These are phyloP conservation scores for Ophiostoma sp. DNA, from an alignment of 2,329 filamentous ascomycete genomes.

Conservation along the genomic window DNA sequence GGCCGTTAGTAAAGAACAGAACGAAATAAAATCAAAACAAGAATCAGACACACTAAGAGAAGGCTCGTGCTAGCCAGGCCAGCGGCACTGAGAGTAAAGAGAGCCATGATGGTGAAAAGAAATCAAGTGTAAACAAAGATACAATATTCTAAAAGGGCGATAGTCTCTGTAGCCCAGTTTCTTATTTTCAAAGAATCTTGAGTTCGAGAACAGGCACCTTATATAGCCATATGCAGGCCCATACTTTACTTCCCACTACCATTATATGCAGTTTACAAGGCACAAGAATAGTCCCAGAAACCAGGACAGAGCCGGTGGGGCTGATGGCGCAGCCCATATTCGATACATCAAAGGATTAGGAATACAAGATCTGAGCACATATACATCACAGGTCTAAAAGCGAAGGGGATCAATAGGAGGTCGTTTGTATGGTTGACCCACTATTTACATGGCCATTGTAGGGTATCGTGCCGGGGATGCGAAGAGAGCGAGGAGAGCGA, in stretches of 20 bases:
- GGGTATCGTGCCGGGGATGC: not conserved
- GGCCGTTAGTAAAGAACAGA: not conserved
- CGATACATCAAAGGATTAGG: not conserved
- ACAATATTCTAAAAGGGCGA: too few relatives aligned
- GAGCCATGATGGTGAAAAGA: not conserved
- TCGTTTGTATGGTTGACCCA: not conserved
- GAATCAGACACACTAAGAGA: not conserved
- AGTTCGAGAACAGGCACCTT: too few relatives aligned
- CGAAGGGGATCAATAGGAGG: not conserved
- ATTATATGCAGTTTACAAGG: too few relatives aligned
- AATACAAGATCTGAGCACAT: not conserved
- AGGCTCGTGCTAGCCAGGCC: not conserved
- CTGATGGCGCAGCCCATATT: not conserved
- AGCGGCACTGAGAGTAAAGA: not conserved
- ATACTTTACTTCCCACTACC: too few relatives aligned
- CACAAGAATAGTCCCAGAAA: not conserved
- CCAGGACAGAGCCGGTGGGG: not conserved
- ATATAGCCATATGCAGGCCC: too few relatives aligned
- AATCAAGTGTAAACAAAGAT: not conserved
- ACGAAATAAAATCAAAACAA: not conserved
- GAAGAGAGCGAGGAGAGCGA: not conserved
- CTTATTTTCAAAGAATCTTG: too few relatives aligned
- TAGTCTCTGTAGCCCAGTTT: too few relatives aligned
- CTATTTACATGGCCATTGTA: not conserved
- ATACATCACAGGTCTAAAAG: too few relatives aligned